Percentiles rank a stretch among this genome's conserved stretches.
Evolutionary conservation across 2,329 filamentous ascomycete genomes (phyloP).

Genomic region (Talaromyces sp.): DNA sequence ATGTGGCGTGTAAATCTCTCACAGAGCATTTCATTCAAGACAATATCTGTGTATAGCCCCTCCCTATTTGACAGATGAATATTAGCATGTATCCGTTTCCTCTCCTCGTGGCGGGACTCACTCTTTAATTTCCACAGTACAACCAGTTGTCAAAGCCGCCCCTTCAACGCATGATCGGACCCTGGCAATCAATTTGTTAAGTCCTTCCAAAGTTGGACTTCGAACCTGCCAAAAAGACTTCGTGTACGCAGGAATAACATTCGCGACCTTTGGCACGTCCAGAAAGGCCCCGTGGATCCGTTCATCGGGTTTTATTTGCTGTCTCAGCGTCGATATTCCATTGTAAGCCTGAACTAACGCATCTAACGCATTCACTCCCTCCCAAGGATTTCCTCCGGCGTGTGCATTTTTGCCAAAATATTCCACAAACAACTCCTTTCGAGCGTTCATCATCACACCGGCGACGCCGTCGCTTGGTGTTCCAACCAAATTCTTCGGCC

Average conservation of each 20-base stretch:
- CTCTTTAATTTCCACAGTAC: slow-evolving; percentile 36
- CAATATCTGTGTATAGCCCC: slow-evolving; percentile 49
- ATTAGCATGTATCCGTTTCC: neutral
- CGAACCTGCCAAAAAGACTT: slow-evolving; percentile 51
- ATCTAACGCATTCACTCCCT: slow-evolving; percentile 63
- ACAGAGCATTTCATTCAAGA: slow-evolving; percentile 50
- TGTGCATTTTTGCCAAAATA: slow-evolving; percentile 59
- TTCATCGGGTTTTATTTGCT: slow-evolving; percentile 58
- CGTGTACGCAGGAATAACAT: slow-evolving; percentile 59
- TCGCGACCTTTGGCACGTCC: slow-evolving; percentile 56
- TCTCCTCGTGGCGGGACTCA: slow-evolving; percentile 11
- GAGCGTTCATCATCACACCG: slow-evolving; percentile 35
- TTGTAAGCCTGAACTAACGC: slow-evolving; percentile 54
- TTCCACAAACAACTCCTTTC: slow-evolving; percentile 42
- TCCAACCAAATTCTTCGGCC: slow-evolving; percentile 28
- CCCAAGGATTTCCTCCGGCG: slow-evolving; percentile 60
- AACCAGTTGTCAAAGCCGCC: slow-evolving; percentile 39
- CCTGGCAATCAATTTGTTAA: slow-evolving; percentile 35
- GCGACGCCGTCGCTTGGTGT: slow-evolving; percentile 24
- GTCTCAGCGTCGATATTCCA: slow-evolving; percentile 55
- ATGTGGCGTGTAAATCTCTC: slow-evolving; percentile 50
- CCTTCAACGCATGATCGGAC: slow-evolving; percentile 40
- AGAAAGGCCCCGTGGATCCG: slow-evolving; percentile 59
- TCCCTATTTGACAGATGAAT: slow-evolving; percentile 11
- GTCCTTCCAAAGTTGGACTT: slow-evolving; percentile 45